Base-by-base conservation (phyloP, 176 grass and related monocot genomes). In the Musa itinerans region DNA sequence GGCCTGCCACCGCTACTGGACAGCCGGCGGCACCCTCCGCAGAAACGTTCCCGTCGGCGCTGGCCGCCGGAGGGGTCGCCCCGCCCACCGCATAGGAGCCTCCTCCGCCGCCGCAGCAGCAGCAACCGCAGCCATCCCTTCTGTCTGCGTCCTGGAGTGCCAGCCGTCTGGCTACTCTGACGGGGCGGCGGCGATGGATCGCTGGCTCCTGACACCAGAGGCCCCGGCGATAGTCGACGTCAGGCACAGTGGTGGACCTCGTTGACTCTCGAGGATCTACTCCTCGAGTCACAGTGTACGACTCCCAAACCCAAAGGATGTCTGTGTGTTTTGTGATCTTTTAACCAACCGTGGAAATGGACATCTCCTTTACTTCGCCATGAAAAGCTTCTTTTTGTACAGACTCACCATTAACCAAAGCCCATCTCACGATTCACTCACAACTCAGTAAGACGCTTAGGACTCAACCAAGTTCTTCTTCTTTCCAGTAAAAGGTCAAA, bases 1-100 rank as follows among this genome's bases (percentile, higher is more conserved):
- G 81, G 61, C 90, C 78, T 99, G 95, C 85, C 90, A 88, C 76
- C 88, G 95, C 64, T 99, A 99, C 84, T 99, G 90, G 95, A 99
- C 95, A 29, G 95, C 90, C 61, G 90, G 90, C 65, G 95, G 95
- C 79, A 91, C 86, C 57, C 90, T 99, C 80, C 95, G 95, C 72
- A 87, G 95, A 69, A 87, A 87, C 50, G 85, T 87, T 2, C 90
- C 86, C 52, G 69, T 94, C 50, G 73, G 84, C 50, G 86, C 88
- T 1, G 88, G 86, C 12, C 82, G 88, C 10, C 88, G 90, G 56
- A 86, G 85, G 76, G 79, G 73, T 1, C 84, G 94, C 25, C 84
- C 76, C 48, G 67, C 65, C 11, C 8, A 1, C 49, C 17, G 48
- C 12, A 16, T 2, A 43, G 52, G 55, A 22, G 54, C 56, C n/a